Conservation (phyloP, 1,284 basidiomycete genomes). For the Puccinia brachypodii region DNA sequence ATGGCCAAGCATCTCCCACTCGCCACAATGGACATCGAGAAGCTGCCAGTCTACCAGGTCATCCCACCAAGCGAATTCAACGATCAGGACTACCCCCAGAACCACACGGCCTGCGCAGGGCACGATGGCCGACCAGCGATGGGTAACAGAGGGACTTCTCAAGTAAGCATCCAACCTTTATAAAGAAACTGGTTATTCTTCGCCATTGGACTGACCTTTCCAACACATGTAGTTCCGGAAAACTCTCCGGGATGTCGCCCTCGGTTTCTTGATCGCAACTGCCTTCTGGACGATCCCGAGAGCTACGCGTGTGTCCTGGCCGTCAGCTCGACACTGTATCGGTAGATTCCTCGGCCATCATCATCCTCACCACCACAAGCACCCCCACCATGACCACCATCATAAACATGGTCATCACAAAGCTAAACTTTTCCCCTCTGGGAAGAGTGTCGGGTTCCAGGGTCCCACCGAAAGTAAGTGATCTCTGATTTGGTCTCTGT, state of each 20-base stretch:
- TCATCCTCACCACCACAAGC: constrained; percentile 4
- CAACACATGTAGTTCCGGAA: background rate
- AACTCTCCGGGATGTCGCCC: constrained; percentile 32
- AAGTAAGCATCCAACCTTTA: background rate
- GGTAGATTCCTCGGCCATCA: constrained; percentile 5
- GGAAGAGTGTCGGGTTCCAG: constrained; percentile 13
- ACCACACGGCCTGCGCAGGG: background rate
- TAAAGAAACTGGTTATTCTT: background rate
- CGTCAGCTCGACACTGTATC: constrained; percentile 8
- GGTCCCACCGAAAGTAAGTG: constrained; percentile 30
- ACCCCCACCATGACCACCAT: constrained; percentile 8
- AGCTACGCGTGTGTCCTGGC: constrained; percentile 11
- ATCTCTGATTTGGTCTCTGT: background rate
- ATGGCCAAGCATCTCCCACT: too few relatives aligned
- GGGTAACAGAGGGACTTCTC: background rate
- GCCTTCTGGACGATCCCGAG: constrained; percentile 34
- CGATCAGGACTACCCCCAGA: background rate
- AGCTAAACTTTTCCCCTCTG: background rate
- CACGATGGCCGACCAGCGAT: background rate
- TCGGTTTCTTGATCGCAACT: constrained; percentile 40
- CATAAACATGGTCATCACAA: background rate
- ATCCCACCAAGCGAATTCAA: background rate
- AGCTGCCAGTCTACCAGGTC: constrained; percentile 4
- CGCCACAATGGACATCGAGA: constrained; percentile 4
- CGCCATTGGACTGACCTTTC: background rate